Evolutionary conservation across 331 rosid genomes (phyloP).

Genomic region (Pyrus hybrid): DNA sequence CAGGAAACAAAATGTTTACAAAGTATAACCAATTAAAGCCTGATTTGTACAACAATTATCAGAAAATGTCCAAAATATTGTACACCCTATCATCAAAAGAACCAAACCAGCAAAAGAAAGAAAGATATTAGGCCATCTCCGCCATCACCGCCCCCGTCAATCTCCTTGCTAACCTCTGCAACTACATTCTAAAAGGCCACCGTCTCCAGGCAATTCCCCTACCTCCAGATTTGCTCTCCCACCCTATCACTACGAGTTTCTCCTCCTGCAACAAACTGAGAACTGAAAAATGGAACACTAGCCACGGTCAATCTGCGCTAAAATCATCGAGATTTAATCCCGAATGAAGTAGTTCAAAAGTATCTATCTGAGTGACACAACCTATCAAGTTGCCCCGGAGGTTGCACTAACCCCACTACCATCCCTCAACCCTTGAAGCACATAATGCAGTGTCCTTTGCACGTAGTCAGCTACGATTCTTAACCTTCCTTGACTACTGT

Average conservation of each 20-base stretch:
- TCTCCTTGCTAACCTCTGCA: conserved; percentile 2
- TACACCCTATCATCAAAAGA: conserved; percentile 14
- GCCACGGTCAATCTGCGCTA: conserved; percentile 10
- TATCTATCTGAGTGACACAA: conserved; percentile 4
- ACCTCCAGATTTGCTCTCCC: neutral
- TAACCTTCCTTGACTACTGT: conserved; percentile 86
- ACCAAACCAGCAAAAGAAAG: conserved; percentile 26
- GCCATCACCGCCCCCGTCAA: neutral
- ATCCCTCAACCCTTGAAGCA: conserved; percentile 84
- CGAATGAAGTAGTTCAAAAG: neutral
- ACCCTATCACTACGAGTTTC: conserved; percentile 17
- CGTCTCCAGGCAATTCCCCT: neutral
- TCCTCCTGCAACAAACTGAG: conserved; percentile 15
- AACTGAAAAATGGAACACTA: neutral
- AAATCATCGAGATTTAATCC: conserved; percentile 10
- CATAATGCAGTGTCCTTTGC: conserved; percentile 65
- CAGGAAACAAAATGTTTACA: conserved; percentile 29
- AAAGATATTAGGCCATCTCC: conserved; percentile 1
- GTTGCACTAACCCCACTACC: conserved; percentile 51
- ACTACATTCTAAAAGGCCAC: neutral
- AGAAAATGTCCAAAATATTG: conserved; percentile 23
- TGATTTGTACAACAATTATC: conserved; percentile 40
- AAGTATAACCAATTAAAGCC: conserved; percentile 16
- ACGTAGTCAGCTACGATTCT: conserved; percentile 78
- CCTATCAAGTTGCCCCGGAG: conserved; percentile 47